Base-by-base conservation (phyloP, 2,329 filamentous ascomycete genomes). In the Penicillium rolfsii region DNA sequence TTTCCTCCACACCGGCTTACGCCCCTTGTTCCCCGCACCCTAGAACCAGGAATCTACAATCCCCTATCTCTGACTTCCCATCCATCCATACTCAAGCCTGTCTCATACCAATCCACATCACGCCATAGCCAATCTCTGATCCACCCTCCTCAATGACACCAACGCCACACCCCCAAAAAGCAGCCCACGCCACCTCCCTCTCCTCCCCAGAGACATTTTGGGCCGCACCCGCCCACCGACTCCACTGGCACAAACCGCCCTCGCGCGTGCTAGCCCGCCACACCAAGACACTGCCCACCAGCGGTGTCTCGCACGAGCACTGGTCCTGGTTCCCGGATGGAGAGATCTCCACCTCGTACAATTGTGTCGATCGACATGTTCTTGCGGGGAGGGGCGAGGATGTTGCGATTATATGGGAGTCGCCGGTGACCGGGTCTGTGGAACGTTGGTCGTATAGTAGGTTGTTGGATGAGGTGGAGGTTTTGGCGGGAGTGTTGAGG, bases 311-410 rank as follows among this genome's bases (percentile, higher is more conserved):
- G 16, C 88, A 96, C 73, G 83, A 87, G 45, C 87, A 90, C 72
- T 97, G 93, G 93, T 85, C 87, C 64, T 98, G 94, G 94, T 97
- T 96, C 68, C 86, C 91, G 0, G 91, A 87, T 64, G 94, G 93
- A 64, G 88, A 95, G 79, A 91, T 98, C 68, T 95, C 90, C 41
- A 97, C 92, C 0, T 92, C 90, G 67, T 96, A 92, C 81, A 98
- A 97, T 75, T 96, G 92, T 73, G 81, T 97, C 14, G 93, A 97
- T 76, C 84, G 93, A 14, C 93, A 97, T 77, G 92, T 97, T n/a
- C 79, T 85, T 38, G 86, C 85, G 5, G 91, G 93, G n/a, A 82
- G 88, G 66, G 93, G 93, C 14, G 83, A 89, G 49, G 80, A 84
- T 53, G 83, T 88, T 0, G 94, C 93, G 24, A 90, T 98, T 60